These are phyloP conservation scores for Colletotrichum lupini DNA, from an alignment of 2,329 filamentous ascomycete genomes.

Conservation along the genomic window DNA sequence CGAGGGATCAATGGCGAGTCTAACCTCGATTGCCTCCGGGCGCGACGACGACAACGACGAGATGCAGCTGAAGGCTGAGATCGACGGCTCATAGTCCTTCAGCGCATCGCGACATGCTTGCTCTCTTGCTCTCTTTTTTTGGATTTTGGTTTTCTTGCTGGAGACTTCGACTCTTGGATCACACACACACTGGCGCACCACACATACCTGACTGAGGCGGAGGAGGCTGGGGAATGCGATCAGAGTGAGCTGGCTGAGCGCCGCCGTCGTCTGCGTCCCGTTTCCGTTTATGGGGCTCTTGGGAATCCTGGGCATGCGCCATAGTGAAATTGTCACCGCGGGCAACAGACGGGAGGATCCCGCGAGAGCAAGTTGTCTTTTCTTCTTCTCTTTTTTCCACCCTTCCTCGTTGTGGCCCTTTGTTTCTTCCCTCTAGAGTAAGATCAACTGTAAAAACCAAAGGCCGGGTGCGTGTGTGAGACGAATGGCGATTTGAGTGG, in stretches of 20 bases:
- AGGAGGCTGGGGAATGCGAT: slow-evolving; percentile 56
- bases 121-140: slow-evolving; percentile 9
- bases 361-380: slow-evolving; percentile 2
- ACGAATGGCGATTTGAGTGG: not conserved
- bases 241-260: slow-evolving; percentile 48
- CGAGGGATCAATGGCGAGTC: slow-evolving; percentile 36
- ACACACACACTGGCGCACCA: slow-evolving; percentile 35
- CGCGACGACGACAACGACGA: slow-evolving; percentile 28
- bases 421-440: not conserved
- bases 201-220: slow-evolving; percentile 58
- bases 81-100: slow-evolving; percentile 28
- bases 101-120: slow-evolving; percentile 19
- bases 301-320: slow-evolving; percentile 53
- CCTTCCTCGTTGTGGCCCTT: not conserved
- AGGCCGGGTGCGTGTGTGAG: not conserved
- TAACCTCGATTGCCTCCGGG: slow-evolving; percentile 36
- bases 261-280: slow-evolving; percentile 58
- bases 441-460: not conserved
- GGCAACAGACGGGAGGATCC: slow-evolving; percentile 2
- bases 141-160: slow-evolving; percentile 20
- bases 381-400: not conserved
- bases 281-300: slow-evolving; percentile 60
- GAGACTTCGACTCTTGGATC: slow-evolving; percentile 25
- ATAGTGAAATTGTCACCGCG: slow-evolving; percentile 43
- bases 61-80: slow-evolving; percentile 32